These are phyloP conservation scores for Amniculicola lignicola DNA, from an alignment of 495 filamentous ascomycete species.

Conservation along the genomic window DNA sequence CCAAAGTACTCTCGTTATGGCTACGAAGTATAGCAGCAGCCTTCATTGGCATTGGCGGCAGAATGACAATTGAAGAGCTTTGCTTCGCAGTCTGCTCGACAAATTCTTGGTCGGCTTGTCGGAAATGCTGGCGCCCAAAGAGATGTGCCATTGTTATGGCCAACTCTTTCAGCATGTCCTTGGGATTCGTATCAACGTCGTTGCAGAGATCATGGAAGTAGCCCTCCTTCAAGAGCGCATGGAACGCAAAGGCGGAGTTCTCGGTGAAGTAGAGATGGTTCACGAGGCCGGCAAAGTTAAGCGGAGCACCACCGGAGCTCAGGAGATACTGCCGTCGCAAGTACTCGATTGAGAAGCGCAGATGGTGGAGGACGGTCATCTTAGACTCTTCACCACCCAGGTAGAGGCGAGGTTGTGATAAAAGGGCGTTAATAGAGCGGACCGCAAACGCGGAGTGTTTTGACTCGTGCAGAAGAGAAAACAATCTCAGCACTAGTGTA, in stretches of 20 bases:
- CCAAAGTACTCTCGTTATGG: constrained; percentile 62
- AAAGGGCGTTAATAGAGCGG: constrained; percentile 59
- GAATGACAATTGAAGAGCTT: constrained; percentile 58
- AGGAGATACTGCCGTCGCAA: constrained; percentile 65
- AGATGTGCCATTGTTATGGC: constrained; percentile 68
- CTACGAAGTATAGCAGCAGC: constrained; percentile 53
- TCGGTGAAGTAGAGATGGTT: constrained; percentile 72
- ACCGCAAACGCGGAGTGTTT: constrained; percentile 57
- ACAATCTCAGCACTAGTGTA: constrained; percentile 65
- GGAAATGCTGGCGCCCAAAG: constrained; percentile 56
- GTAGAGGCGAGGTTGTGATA: constrained; percentile 67
- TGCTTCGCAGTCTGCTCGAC: constrained; percentile 47
- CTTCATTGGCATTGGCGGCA: constrained; percentile 58
- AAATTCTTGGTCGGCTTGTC: constrained; percentile 45
- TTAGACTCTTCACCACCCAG: constrained; percentile 61
- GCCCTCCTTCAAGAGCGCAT: constrained; percentile 63
- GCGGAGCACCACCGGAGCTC: constrained; percentile 54
- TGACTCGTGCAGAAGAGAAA: constrained; percentile 63
- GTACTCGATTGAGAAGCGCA: constrained; percentile 79
- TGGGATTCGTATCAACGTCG: constrained; percentile 44
- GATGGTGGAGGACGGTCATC: constrained; percentile 66
- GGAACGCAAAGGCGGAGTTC: constrained; percentile 68
- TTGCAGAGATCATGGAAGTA: constrained; percentile 65
- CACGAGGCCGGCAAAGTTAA: constrained; percentile 66
- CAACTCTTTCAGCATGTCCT: constrained; percentile 47